phyloP scores from a whole-genome alignment of 2,329 filamentous ascomycete genomes.

The Sporothrix pallida region DNA sequence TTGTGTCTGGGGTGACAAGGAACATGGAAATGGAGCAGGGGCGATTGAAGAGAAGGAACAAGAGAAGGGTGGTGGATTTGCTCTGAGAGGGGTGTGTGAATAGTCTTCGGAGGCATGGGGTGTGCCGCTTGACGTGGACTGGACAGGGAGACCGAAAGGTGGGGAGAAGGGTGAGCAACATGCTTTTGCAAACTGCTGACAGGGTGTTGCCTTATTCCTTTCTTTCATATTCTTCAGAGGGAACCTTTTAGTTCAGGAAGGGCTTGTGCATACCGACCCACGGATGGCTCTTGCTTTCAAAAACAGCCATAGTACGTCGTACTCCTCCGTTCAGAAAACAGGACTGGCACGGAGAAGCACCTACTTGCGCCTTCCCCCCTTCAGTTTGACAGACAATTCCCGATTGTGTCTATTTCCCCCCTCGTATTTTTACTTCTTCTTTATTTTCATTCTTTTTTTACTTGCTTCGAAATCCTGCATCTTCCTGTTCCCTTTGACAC shows the following conservation, averaged over 20 bases:
- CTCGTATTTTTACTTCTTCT: no score
- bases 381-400: background rate
- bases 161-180: slow-evolving; percentile 24
- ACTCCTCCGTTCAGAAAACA: no score
- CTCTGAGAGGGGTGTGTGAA: slow-evolving; percentile 17
- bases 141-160: slow-evolving; percentile 7
- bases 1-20: slow-evolving; percentile 17
- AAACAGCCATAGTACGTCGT: background rate
- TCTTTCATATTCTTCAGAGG: background rate
- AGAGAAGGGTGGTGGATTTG: background rate
- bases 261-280: background rate
- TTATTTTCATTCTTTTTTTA: no score
- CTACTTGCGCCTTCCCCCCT: background rate
- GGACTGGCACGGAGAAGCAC: background rate
- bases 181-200: slow-evolving; percentile 19
- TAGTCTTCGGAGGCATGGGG: slow-evolving; percentile 6
- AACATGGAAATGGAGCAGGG: slow-evolving; percentile 10
- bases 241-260: background rate
- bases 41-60: background rate
- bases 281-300: no score
- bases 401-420: no score
- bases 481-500: background rate
- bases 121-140: slow-evolving; percentile 27
- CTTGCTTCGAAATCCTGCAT: background rate
- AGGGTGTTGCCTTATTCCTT: background rate